These are phyloP conservation scores for Parastagonospora nodorum DNA, from an alignment of 2,329 filamentous ascomycete genomes.

Conservation along the genomic window DNA sequence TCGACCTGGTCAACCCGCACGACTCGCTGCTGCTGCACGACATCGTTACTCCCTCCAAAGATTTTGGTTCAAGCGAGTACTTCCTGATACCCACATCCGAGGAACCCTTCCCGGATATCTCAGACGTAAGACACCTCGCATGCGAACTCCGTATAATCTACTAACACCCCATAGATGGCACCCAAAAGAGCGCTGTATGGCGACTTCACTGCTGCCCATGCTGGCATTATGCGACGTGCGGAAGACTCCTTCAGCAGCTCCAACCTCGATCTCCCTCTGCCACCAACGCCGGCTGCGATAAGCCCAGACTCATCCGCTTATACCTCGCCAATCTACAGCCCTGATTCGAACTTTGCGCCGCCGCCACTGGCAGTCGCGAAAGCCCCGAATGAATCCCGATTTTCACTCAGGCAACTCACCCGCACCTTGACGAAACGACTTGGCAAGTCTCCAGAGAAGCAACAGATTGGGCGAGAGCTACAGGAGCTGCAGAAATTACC, in stretches of 20 bases:
- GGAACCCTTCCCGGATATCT: conserved; percentile 18
- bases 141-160: background rate
- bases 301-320: conserved; percentile 36
- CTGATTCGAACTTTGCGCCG: conserved; percentile 24
- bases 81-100: conserved; percentile 30
- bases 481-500: conserved; percentile 22
- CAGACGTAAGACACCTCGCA: conserved; percentile 21
- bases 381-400: conserved; percentile 28
- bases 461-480: conserved; percentile 25
- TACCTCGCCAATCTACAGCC: conserved; percentile 31
- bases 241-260: conserved; percentile 19
- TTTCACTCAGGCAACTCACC: conserved; percentile 39
- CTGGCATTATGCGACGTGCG: conserved; percentile 30
- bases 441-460: conserved; percentile 16
- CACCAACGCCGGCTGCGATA: conserved; percentile 31
- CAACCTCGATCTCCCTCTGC: conserved; percentile 23
- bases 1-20: conserved; percentile 48
- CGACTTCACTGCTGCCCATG: conserved; percentile 36
- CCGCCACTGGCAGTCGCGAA: conserved; percentile 26
- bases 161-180: conserved; percentile 32
- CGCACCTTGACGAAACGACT: conserved; percentile 35
- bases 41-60: conserved; percentile 44
- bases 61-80: conserved; percentile 42
- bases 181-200: conserved; percentile 36
- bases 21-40: conserved; percentile 42